A percentile compares a stretch with the other conserved stretches of the same genome.
These are phyloP conservation scores for Anthracocystis setariae DNA, from an alignment of 1,284 basidiomycete species.

Conservation along the genomic window DNA sequence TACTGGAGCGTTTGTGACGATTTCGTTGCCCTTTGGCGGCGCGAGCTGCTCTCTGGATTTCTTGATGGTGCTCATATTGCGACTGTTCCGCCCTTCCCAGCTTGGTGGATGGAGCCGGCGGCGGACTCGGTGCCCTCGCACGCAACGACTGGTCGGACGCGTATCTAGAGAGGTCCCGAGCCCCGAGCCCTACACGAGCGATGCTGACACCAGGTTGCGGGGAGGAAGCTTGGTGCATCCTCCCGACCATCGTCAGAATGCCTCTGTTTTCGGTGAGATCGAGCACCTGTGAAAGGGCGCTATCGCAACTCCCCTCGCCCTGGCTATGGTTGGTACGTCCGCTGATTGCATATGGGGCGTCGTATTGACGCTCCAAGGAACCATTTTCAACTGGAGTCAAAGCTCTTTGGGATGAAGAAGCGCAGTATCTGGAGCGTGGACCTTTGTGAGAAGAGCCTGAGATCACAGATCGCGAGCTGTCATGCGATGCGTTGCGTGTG, in stretches of 20 bases:
- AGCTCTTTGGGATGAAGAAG: neutral
- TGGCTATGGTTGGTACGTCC: neutral
- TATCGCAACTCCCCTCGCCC: slow-evolving; percentile 25
- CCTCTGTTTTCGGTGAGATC: slow-evolving; percentile 22
- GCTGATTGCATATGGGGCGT: neutral
- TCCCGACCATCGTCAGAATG: slow-evolving; percentile 7
- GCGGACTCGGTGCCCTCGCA: neutral
- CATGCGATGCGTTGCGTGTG: slow-evolving; percentile 1
- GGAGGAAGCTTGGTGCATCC: slow-evolving; percentile 1
- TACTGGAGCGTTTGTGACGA: slow-evolving; percentile 24
- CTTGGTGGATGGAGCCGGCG: too few species aligned
- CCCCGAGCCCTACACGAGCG: slow-evolving; percentile 25
- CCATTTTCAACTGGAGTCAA: slow-evolving; percentile 6
- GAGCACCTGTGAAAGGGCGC: slow-evolving; percentile 34
- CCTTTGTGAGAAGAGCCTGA: neutral
- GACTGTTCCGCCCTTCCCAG: too few species aligned
- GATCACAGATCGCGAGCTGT: slow-evolving; percentile 1
- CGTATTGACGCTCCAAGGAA: neutral
- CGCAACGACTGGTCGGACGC: slow-evolving; percentile 9
- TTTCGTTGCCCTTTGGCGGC: neutral
- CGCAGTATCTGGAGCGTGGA: neutral
- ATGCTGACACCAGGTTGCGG: slow-evolving; percentile 1
- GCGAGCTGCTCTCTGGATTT: neutral
- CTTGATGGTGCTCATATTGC: slow-evolving; percentile 4
- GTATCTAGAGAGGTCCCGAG: slow-evolving; percentile 3